phyloP scores from a whole-genome alignment of 768 basidiomycete genomes.

The Panaeolus cyanescens region DNA sequence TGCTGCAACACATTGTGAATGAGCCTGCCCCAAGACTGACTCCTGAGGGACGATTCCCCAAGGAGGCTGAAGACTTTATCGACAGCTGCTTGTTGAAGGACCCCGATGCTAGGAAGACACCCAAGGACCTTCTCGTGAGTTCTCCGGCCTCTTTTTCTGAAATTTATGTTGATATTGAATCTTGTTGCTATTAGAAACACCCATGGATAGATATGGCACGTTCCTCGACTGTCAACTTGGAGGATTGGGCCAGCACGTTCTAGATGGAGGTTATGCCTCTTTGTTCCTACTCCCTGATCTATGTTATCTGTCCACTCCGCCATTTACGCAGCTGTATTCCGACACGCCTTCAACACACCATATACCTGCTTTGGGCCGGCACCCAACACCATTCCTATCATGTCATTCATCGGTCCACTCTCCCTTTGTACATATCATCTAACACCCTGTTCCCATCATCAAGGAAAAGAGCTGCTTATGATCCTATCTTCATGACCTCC shows the following conservation, averaged over 20 bases:
- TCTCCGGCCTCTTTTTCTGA: conserved; percentile 5
- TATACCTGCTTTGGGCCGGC: neutral
- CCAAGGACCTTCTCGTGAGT: conserved; percentile 84
- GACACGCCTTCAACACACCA: neutral
- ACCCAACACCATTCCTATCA: too few species aligned
- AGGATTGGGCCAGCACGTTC: conserved; percentile 80
- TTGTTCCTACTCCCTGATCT: conserved; percentile 3
- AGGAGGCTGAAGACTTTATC: conserved; percentile 80
- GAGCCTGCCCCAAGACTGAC: conserved; percentile 92
- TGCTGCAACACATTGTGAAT: conserved; percentile 97
- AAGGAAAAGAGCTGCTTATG: neutral
- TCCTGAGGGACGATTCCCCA: conserved; percentile 68
- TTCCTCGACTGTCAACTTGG: conserved; percentile 65
- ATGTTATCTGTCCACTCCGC: neutral
- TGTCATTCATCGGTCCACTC: neutral
- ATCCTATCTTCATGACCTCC: neutral
- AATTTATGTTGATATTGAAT: neutral
- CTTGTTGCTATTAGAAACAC: conserved; percentile 51
- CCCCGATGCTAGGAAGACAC: conserved; percentile 78
- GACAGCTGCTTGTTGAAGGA: conserved; percentile 92
- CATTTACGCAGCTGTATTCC: too few species aligned
- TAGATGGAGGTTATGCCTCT: conserved; percentile 25
- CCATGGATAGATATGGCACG: conserved; percentile 72
- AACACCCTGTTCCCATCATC: neutral
- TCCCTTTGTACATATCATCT: neutral